Evolutionary conservation across 1,139 yeast genomes (phyloP), one percentile per base, ranked within the genome.

Genomic region (Yamadazyma sp.): DNA sequence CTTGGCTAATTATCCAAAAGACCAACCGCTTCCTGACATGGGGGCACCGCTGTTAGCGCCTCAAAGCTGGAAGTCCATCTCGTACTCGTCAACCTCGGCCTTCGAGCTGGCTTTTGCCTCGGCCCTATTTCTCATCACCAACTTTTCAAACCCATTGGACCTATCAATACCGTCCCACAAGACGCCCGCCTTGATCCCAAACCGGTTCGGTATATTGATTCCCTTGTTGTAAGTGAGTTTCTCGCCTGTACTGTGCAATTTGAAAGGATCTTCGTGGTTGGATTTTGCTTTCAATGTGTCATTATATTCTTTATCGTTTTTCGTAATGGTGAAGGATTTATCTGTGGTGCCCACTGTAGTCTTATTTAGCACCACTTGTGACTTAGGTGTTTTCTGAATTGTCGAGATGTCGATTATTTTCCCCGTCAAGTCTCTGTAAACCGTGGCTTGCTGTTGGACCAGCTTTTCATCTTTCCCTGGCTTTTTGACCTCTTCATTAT

Each of bases 101-200:
- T 57, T 58, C 39, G 64, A 60, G 41, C 55, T 52, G 43, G 68
- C 64, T 45, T 70, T 66, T 8, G 52, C 41, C 38, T 81, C 83
- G 24, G 67, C 72, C 40, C 78, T 77, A 46, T 73, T 76, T 29
- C 75, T 67, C 54, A 87, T 71, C 70, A 86, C 75, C 45, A 73
- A 66, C 36, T 66, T 67, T 56, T 91, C 98, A 61, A 86, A 91
- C n/a, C 97, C 97, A 56, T 84, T 91, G 0, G 95, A 79, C 44
- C 98, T 66, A 59, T 88, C 94, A 0, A 89, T 82, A 0, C 98
- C 98, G 58, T 91, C 98, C 98, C 98, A 91, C 41, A 87, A 68
- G 48, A 71, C 69, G 0, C 98, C 97, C 0, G 97, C 95, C 5
- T 66, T 64, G 15, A 91, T 82, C 3, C 75, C 75, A 60, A 87